Base-by-base conservation (phyloP, 2,329 filamentous ascomycete species). In the Penicillium sp. region DNA sequence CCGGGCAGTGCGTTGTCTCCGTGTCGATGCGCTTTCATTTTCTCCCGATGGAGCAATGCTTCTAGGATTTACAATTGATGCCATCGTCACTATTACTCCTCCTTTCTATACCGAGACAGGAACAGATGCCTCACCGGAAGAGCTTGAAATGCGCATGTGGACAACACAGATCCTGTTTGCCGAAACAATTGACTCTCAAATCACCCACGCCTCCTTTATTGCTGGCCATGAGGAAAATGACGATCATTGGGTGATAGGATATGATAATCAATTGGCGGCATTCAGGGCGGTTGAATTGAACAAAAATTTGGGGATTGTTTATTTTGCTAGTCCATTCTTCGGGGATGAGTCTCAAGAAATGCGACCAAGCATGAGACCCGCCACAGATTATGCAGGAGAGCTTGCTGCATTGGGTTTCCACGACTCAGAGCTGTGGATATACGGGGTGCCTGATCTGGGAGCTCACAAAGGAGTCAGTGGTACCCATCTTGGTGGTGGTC, bases 111-210 rank as follows among this genome's bases (percentile, higher is more conserved):
- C 89, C 39, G 81, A 78, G 47, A 70, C 73, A 29, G 74, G 74
- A 50, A 67, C 78, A 11, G 85, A 87, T 55, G 64, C 78, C 36
- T 74, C 75, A 8, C 68, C 71, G 18, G 70, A 73, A 52, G 84
- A 89, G 54, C 82, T 85, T 58, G 81, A 91, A 57, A 88, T 86
- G 67, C 83, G 86, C 23, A 81, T 93, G 66, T 94, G 90, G 90
- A 93, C 90, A 7, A 91, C 89, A 0, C 91, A 91, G 32, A 92
- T 94, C 42, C 76, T 94, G 3, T 93, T 93, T 53, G 89, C 90
- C 3, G 90, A 91, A 62, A 87, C 85, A n/a, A 90, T 86, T 46
- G 87, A 90, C 61, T 91, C 36, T 4, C 29, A 13, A 16, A 42
- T 88, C 67, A 91, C 87, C 61, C 88, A 92, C 71, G 88, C 88